Evolutionary conservation across 2,329 filamentous ascomycete genomes (phyloP).

Genomic region (Ophiosphaerella korrae): DNA sequence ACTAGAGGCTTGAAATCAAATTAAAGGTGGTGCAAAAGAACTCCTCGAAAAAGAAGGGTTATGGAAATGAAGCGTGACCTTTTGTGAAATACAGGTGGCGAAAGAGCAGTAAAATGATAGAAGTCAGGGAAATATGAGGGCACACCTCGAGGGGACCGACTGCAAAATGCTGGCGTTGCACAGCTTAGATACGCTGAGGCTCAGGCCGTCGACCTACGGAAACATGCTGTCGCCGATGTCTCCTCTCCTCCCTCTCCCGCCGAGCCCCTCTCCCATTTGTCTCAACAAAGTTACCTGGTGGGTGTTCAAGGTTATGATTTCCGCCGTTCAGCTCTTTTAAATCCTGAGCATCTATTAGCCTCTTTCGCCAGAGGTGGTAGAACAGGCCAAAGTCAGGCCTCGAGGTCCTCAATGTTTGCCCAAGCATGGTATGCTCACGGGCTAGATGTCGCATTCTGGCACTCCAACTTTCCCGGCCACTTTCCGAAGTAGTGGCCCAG

Average conservation of each 20-base stretch:
- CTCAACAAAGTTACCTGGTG: constrained; percentile 26
- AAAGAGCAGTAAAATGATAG: no score
- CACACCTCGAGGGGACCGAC: not conserved
- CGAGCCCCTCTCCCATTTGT: constrained; percentile 12
- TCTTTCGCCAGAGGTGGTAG: constrained; percentile 35
- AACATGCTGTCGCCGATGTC: constrained; percentile 20
- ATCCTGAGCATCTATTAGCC: constrained; percentile 39
- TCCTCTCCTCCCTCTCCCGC: constrained; percentile 11
- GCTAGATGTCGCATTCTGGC: constrained; percentile 37
- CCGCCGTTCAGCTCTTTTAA: constrained; percentile 41
- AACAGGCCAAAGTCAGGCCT: constrained; percentile 38
- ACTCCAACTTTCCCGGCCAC: constrained; percentile 29
- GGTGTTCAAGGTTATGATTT: constrained; percentile 29
- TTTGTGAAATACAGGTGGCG: no score
- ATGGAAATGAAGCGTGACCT: no score
- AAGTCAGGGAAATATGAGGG: not conserved
- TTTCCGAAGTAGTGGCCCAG: constrained; percentile 18
- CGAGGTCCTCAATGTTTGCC: constrained; percentile 28
- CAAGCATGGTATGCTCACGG: constrained; percentile 25
- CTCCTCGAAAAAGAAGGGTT: no score
- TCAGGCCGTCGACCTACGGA: constrained; percentile 3
- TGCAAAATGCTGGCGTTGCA: not conserved
- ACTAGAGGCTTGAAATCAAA: no score
- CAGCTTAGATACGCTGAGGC: constrained; percentile 6
- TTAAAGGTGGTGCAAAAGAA: no score